A percentile compares a stretch with the other conserved stretches of the same genome.
These are phyloP conservation scores for Leccinum boreale DNA, from an alignment of 768 basidiomycete species.

Conservation along the genomic window DNA sequence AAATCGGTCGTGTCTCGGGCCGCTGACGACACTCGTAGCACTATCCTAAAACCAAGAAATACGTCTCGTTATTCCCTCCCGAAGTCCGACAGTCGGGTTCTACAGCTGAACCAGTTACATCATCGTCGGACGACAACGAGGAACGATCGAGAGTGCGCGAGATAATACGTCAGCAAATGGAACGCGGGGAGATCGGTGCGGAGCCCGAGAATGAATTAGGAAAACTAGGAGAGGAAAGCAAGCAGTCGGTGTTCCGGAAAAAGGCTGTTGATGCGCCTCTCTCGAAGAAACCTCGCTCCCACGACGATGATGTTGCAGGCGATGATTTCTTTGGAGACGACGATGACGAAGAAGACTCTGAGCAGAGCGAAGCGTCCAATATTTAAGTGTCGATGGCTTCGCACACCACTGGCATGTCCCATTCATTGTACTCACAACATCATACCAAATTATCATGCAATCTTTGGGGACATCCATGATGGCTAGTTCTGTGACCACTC, in stretches of 20 bases:
- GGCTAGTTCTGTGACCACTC: not conserved
- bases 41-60: slow-evolving; percentile 83
- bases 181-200: slow-evolving; percentile 48
- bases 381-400: not conserved
- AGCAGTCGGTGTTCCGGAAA: not conserved
- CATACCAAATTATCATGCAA: slow-evolving; percentile 29
- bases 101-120: slow-evolving; percentile 4
- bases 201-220: slow-evolving; percentile 55
- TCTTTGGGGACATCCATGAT: not conserved
- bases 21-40: slow-evolving; percentile 44
- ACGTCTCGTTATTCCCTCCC: slow-evolving; percentile 86
- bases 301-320: slow-evolving; percentile 11
- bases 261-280: slow-evolving; percentile 1
- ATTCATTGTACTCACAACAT: slow-evolving; percentile 73
- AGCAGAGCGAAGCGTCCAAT: slow-evolving; percentile 16
- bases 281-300: slow-evolving; percentile 3
- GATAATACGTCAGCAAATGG: slow-evolving; percentile 61
- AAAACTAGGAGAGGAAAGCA: slow-evolving; percentile 7
- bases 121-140: slow-evolving; percentile 36
- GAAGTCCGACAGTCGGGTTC: slow-evolving; percentile 37
- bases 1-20: not conserved
- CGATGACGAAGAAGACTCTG: slow-evolving; percentile 20
- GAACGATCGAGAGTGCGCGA: slow-evolving; percentile 55
- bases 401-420: slow-evolving; percentile 18
- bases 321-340: slow-evolving; percentile 31